Percentiles rank a stretch among this genome's conserved stretches.
Evolutionary conservation across 108 stramenopile genomes (phyloP).

Genomic region (Pseudonitzschia multiseries): DNA sequence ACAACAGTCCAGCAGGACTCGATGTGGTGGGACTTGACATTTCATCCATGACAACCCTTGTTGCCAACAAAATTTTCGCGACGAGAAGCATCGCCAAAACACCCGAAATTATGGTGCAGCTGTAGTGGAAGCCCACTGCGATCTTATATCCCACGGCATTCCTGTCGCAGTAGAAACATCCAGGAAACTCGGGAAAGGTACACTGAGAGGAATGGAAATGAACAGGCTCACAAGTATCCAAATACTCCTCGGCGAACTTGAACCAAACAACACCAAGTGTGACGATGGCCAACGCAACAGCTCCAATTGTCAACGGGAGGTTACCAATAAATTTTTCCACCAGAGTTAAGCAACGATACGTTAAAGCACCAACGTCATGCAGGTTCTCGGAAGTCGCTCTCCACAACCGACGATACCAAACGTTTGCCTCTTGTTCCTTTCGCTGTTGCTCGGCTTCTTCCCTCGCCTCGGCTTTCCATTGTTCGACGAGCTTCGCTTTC

Average conservation of each 20-base stretch:
- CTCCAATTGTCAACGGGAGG: conserved; percentile 72
- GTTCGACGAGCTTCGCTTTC: conserved; percentile 36
- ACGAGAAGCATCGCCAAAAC: conserved; percentile 46
- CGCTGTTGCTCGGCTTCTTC: conserved; percentile 36
- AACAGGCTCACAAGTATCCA: conserved; percentile 65
- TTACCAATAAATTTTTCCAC: conserved; percentile 70
- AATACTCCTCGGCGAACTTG: conserved; percentile 75
- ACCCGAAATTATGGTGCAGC: conserved; percentile 58
- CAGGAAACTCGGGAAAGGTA: conserved; percentile 76
- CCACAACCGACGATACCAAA: conserved; percentile 30
- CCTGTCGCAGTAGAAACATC: conserved; percentile 83
- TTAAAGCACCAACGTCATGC: neutral
- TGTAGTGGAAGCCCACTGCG: conserved; percentile 58
- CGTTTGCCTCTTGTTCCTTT: conserved; percentile 24
- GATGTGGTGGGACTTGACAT: conserved; percentile 77
- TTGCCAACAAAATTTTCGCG: conserved; percentile 52
- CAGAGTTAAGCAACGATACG: conserved; percentile 29
- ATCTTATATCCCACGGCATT: conserved; percentile 32
- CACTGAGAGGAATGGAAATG: conserved; percentile 75
- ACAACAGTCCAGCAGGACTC: conserved; percentile 71
- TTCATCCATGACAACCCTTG: conserved; percentile 67
- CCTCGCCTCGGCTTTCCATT: conserved; percentile 50
- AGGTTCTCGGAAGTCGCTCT: neutral
- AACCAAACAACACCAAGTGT: conserved; percentile 83
- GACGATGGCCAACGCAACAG: conserved; percentile 65